phyloP scores from a whole-genome alignment of 352 stramenopile species.

The Phytophthora pini region DNA sequence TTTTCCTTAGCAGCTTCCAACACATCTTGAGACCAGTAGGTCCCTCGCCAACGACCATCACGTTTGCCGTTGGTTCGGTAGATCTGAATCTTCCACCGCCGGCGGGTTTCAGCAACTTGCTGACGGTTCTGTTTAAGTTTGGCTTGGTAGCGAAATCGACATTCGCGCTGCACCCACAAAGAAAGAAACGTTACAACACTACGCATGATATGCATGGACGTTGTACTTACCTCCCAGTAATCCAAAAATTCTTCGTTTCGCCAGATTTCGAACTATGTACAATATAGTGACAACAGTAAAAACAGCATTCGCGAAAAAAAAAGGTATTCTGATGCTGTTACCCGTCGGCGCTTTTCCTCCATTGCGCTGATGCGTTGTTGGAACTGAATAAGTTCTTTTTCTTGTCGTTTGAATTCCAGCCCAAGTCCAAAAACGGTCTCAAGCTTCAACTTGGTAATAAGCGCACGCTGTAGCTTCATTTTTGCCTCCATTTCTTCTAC shows the following conservation, averaged over 20 bases:
- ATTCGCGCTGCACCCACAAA: conserved; percentile 57
- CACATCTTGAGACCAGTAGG: conserved; percentile 52
- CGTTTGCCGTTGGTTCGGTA: conserved; percentile 65
- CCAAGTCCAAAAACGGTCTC: conserved; percentile 65
- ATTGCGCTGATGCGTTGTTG: conserved; percentile 42
- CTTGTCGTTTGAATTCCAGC: conserved; percentile 62
- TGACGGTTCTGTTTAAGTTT: conserved; percentile 41
- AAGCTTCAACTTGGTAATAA: conserved; percentile 72
- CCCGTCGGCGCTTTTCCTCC: conserved; percentile 56
- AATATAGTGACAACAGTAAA: conserved; percentile 1
- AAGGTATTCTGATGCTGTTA: conserved; percentile 25
- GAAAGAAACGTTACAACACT: conserved; percentile 3
- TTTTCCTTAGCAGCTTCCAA: conserved; percentile 56
- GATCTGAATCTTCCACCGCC: conserved; percentile 58
- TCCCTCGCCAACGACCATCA: conserved; percentile 62
- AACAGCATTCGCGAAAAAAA: background rate
- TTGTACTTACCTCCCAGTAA: conserved; percentile 70
- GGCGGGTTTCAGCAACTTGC: conserved; percentile 55
- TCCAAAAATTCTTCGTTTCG: conserved; percentile 82
- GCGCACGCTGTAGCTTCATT: conserved; percentile 58
- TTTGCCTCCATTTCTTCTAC: conserved; percentile 86
- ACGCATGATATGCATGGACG: too few relatives aligned
- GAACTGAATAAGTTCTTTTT: conserved; percentile 45
- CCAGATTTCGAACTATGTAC: conserved; percentile 67
- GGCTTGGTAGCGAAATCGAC: conserved; percentile 49